Evolutionary conservation across 2,329 filamentous ascomycete species (phyloP).

Genomic region (Aureobasidium sp.): DNA sequence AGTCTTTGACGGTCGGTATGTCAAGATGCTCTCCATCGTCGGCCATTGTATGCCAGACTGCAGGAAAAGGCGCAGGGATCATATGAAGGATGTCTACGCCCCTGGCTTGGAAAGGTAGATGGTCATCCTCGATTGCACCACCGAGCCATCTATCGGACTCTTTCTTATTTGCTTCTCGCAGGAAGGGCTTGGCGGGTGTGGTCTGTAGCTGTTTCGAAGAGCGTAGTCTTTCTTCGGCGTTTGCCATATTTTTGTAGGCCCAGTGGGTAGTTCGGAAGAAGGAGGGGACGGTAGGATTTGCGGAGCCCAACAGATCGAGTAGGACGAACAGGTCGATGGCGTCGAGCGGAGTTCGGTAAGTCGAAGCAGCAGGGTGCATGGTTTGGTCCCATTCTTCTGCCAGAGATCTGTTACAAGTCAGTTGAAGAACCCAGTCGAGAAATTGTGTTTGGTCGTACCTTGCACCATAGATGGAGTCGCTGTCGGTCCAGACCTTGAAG

Average conservation of each 20-base stretch:
- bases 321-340: conserved; percentile 91
- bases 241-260: conserved; percentile 84
- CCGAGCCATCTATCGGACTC: conserved; percentile 53
- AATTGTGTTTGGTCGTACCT: conserved; percentile 57
- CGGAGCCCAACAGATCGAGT: conserved; percentile 85
- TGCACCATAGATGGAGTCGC: conserved; percentile 90
- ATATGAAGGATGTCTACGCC: conserved; percentile 92
- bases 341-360: conserved; percentile 76
- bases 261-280: conserved; percentile 94
- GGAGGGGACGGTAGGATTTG: conserved; percentile 77
- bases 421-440: background rate
- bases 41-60: conserved; percentile 85
- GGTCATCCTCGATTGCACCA: conserved; percentile 77
- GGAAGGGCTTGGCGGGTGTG: conserved; percentile 65
- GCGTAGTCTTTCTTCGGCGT: conserved; percentile 78
- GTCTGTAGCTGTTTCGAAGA: conserved; percentile 72
- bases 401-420: conserved; percentile 57
- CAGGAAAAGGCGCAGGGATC: conserved; percentile 85
- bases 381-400: conserved; percentile 83
- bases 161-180: conserved; percentile 68
- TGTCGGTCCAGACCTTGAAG: conserved; percentile 80
- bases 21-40: conserved; percentile 92
- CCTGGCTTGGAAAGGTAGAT: conserved; percentile 87
- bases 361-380: conserved; percentile 73
- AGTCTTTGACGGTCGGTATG: conserved; percentile 82